Base-by-base conservation (phyloP, 768 basidiomycete species). In the Panus rudis region DNA sequence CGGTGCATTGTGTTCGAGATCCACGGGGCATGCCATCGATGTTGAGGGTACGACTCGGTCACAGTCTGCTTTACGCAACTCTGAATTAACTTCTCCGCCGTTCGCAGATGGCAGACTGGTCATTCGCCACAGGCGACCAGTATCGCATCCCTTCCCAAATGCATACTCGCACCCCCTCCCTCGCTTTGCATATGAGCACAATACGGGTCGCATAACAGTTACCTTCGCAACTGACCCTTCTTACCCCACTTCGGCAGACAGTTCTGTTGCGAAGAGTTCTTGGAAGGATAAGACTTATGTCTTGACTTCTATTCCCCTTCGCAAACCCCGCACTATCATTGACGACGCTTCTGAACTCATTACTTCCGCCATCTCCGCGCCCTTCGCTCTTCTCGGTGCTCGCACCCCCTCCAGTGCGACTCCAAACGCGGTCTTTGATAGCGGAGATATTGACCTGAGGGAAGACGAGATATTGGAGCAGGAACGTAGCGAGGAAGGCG, bases 391-490 rank as follows among this genome's bases (percentile, higher is more conserved):
- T 41, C 65, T 83, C 42, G 30, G 76, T n/a, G 26, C 60, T 47
- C 17, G 41, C 8, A 11, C 53, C 7, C 55, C 65, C 2, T 46
- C 54, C 0, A 48, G 51, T 31, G 47, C 62, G 7, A 80, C 72
- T 6, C 80, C 83, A 2, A 82, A 86, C 38, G 75, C 81, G 25
- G 80, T 88, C 23, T 79, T 78, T 53, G 66, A 69, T 46, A 75
- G 73, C 25, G 72, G 75, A 4, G 52, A 59, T 47, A 81, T 88
- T 43, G 88, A 91, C 52, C 56, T 92, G 48, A 63, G 70, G 33
- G 87, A 90, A 54, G 78, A 88, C 44, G 88, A 92, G 51, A 71
- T 89, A 14, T 57, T 87, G 41, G 87, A 91, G 46, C 78, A 81
- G 50, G 88, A 92, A 40, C 71, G 81, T 19, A 79, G 77, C 5